Evolutionary conservation across 805 yeast species (phyloP).

Genomic region (Hanseniaspora pseudoguilliermondii): DNA sequence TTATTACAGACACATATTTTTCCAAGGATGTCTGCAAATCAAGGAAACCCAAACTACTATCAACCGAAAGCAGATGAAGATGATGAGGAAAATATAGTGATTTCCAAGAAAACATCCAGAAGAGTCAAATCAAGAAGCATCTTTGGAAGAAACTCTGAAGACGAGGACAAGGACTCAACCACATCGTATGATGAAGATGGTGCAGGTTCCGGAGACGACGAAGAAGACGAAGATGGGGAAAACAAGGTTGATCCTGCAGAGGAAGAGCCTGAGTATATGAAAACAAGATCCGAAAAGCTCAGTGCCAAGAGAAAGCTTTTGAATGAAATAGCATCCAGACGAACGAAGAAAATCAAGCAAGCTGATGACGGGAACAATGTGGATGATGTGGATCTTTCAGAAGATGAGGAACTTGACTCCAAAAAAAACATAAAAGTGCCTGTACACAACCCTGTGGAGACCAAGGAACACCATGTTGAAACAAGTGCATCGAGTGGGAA

Average conservation of each 20-base stretch:
- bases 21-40: neutral
- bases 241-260: neutral
- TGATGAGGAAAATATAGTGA: slow-evolving; percentile 8
- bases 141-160: slow-evolving; percentile 8
- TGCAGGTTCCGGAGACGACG: neutral
- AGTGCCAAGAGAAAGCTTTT: slow-evolving; percentile 6
- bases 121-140: slow-evolving; percentile 12
- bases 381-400: slow-evolving; percentile 4
- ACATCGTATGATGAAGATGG: slow-evolving; percentile 10
- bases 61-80: neutral
- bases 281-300: slow-evolving; percentile 2
- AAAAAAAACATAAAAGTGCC: neutral
- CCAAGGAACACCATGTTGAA: neutral
- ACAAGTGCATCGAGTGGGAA: slow-evolving; percentile 29
- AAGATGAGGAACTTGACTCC: neutral
- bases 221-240: neutral
- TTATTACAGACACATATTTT: neutral
- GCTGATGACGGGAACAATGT: neutral
- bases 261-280: slow-evolving; percentile 12
- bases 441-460: neutral
- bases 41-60: neutral
- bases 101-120: slow-evolving; percentile 8
- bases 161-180: slow-evolving; percentile 4
- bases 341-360: slow-evolving; percentile 3
- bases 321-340: slow-evolving; percentile 4